Base-by-base conservation (phyloP, 805 yeast species). In the Kazachstania bromeliacearum region DNA sequence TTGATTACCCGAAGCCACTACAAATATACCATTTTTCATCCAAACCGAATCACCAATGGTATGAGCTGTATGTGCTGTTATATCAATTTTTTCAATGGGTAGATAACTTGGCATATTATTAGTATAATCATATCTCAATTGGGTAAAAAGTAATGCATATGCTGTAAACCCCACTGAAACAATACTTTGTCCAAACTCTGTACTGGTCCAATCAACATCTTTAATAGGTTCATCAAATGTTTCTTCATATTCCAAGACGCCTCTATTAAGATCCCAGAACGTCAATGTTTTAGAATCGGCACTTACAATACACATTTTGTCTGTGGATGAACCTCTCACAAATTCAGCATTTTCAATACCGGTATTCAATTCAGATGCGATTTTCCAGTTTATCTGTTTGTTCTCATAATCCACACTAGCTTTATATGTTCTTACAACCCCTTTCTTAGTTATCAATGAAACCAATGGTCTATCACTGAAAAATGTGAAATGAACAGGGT, bases 181-280 rank as follows among this genome's bases (percentile, higher is more conserved):
- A 5, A 88, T 73, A 28, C 87, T 80, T 50, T 78, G 84, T 24
- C 75, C 72, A 39, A 63, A 68, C 9, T 65, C 66, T 2, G 79
- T 76, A 36, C 79, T 71, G 0, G 95, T 82, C 96, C 96, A 88
- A 59, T 88, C 96, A 19, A 88, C 64, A 54, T 87, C 96, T 17
- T 67, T 57, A 6, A 87, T 75, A 12, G 42, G 37, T 8, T 56
- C 69, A 0, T 55, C 55, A 42, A 66, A 69, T 1, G 38, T 35
- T 38, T 64, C 69, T 33, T 66, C 66, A 46, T 73, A 81, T 51
- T 83, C 95, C 36, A 84, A 58, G 1, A 82, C 75, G 4, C 78
- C 73, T 21, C 78, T 66, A 31, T 68, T 68, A 25, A 79, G 63
- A 55, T 87, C 94, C 94, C 95, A 89, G n/a, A 88, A 73, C 0